Evolutionary conservation across 2,329 filamentous ascomycete genomes (phyloP), one percentile per base, ranked within the genome.

Genomic region (Onygenales sp.): DNA sequence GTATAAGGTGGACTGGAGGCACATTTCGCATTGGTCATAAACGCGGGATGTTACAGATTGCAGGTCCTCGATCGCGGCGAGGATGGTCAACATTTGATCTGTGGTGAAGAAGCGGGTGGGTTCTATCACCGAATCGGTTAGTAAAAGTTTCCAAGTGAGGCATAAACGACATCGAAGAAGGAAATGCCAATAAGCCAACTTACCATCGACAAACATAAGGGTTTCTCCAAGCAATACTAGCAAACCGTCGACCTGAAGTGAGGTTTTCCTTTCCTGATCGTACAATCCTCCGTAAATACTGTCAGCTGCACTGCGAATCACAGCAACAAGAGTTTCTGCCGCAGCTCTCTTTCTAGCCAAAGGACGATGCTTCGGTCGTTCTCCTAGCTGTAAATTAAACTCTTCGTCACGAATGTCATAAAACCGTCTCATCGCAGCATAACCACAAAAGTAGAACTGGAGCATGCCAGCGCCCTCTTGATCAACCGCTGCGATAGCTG

Each of bases 261-360:
- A 88, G 0, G 88, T 84, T 63, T 91, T 87, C 10, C 87, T 81
- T 14, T 82, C 80, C 27, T 84, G 83, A 64, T 97, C 91, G 66
- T 90, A 95, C 2, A 96, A 76, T 1, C 92, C 92, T 52, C 92
- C 92, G 54, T 88, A 87, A 61, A 97, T 95, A 65, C 88, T 92
- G 67, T 95, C 90, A 54, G 88, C 86, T 2, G 92, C 86, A 65
- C 87, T 93, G 52, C 85, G 82, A 61, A 96, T 87, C 54, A 95
- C 85, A n/a, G 88, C 86, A 43, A 88, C 77, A 49, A 97, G 75
- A 1, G 88, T 85, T 43, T 81, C 77, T 0, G 86, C 87, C 4
- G 91, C 84, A 59, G 86, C 82, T 52, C 82, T 81, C 59, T 84
- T 86, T 17, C 85, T 76, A 10, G 80, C 76, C 21, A 84, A 71